Conservation (phyloP, 208 protist species). For the Wallacemonas collosoma region DNA sequence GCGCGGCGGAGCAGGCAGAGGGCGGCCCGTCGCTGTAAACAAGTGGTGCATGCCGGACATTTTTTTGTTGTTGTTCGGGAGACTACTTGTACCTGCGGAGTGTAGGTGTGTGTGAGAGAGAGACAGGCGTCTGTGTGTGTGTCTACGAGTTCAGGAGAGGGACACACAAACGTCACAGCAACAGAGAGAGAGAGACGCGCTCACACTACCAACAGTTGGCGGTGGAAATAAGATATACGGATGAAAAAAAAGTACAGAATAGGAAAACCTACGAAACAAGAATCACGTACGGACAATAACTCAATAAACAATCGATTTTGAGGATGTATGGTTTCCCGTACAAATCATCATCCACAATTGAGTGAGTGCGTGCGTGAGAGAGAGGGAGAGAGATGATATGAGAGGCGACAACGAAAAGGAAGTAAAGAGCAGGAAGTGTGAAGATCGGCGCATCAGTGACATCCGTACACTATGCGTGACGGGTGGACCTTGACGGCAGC, state of each 20-base stretch:
- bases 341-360: too few relatives aligned
- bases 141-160: too few relatives aligned
- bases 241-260: constrained; percentile 24
- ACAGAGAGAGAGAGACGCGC: not conserved
- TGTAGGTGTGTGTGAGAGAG: not conserved
- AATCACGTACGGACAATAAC: too few relatives aligned
- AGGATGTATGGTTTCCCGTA: too few relatives aligned
- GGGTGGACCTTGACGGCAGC: too few relatives aligned
- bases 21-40: constrained; percentile 46
- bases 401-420: constrained; percentile 1
- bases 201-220: too few relatives aligned
- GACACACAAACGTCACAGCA: too few relatives aligned
- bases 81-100: not conserved
- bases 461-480: too few relatives aligned
- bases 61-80: constrained; percentile 20
- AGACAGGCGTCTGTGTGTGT: not conserved
- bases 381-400: constrained; percentile 18
- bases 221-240: not conserved
- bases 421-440: too few relatives aligned
- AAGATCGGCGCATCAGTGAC: too few relatives aligned
- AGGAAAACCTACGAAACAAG: constrained; percentile 6
- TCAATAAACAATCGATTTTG: too few relatives aligned
- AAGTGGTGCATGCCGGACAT: constrained; percentile 54
- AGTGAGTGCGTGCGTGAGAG: not conserved
- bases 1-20: constrained; percentile 61